These are phyloP conservation scores for Candida khao-thaluensis DNA, from an alignment of 805 yeast genomes.

Conservation along the genomic window DNA sequence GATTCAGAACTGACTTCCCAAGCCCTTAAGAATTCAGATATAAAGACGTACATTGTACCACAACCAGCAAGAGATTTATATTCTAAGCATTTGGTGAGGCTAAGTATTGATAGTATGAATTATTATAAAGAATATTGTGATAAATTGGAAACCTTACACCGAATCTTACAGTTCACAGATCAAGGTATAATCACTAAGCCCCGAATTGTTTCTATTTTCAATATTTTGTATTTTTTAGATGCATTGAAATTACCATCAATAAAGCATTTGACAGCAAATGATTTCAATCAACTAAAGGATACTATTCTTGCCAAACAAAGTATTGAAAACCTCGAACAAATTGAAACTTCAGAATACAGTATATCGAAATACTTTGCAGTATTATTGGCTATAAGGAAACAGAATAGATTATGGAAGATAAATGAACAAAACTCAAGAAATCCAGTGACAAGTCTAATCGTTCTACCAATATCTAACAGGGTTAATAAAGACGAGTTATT, in stretches of 20 bases:
- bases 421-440: slow-evolving; percentile 25
- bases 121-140: slow-evolving; percentile 37
- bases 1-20: slow-evolving; percentile 36
- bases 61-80: slow-evolving; percentile 32
- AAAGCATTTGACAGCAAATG: not conserved
- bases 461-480: slow-evolving; percentile 27
- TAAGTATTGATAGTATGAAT: slow-evolving; percentile 43
- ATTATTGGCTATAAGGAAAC: slow-evolving; percentile 50
- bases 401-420: slow-evolving; percentile 45
- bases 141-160: slow-evolving; percentile 47
- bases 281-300: not conserved
- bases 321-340: not conserved
- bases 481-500: slow-evolving; percentile 16
- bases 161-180: slow-evolving; percentile 41
- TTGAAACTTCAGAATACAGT: slow-evolving; percentile 5
- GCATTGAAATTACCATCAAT: not conserved
- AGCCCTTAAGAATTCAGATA: slow-evolving; percentile 30
- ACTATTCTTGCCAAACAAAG: not conserved
- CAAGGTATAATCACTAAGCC: slow-evolving; percentile 29
- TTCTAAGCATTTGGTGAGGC: slow-evolving; percentile 32
- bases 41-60: slow-evolving; percentile 39
- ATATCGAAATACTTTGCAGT: slow-evolving; percentile 37
- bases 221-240: slow-evolving; percentile 12
- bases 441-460: slow-evolving; percentile 33
- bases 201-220: slow-evolving; percentile 34